phyloP scores from a whole-genome alignment of 805 yeast genomes.

The Candida adriatica region DNA sequence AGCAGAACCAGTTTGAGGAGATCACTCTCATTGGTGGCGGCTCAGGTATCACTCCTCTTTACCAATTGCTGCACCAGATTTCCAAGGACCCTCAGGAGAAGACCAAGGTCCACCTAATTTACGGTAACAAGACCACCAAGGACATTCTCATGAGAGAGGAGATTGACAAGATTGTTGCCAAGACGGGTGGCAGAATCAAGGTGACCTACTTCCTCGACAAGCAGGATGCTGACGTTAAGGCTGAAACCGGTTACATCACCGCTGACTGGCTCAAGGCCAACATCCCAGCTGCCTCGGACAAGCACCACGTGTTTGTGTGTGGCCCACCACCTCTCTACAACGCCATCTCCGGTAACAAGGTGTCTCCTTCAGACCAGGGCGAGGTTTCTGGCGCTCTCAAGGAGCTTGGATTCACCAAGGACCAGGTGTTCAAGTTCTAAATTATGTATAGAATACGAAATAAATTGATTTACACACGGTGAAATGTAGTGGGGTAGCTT shows the following conservation, averaged over 20 bases:
- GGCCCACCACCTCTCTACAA: slow-evolving; percentile 93
- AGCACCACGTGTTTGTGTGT: slow-evolving; percentile 78
- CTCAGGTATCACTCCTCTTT: slow-evolving; percentile 93
- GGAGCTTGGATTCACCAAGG: slow-evolving; percentile 83
- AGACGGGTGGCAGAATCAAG: slow-evolving; percentile 71
- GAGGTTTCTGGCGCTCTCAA: slow-evolving; percentile 81
- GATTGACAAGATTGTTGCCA: slow-evolving; percentile 59
- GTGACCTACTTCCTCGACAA: slow-evolving; percentile 77
- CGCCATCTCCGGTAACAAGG: slow-evolving; percentile 81
- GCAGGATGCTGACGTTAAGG: slow-evolving; percentile 34
- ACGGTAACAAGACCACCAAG: slow-evolving; percentile 69
- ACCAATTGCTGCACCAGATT: slow-evolving; percentile 75
- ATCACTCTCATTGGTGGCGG: slow-evolving; percentile 92
- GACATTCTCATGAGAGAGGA: slow-evolving; percentile 80
- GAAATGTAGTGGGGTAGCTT: too few relatives aligned
- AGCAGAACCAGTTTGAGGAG: slow-evolving; percentile 73
- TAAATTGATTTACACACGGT: too few relatives aligned
- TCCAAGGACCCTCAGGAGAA: slow-evolving; percentile 77
- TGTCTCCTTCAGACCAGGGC: slow-evolving; percentile 89
- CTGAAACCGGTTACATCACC: slow-evolving; percentile 68
- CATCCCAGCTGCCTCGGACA: slow-evolving; percentile 61
- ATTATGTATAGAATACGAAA: too few relatives aligned
- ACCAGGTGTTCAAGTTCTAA: slow-evolving; percentile 84
- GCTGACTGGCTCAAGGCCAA: slow-evolving; percentile 60
- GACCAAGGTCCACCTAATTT: slow-evolving; percentile 77